These are phyloP conservation scores for Hortiboletus flavorubellus DNA, from an alignment of 768 basidiomycete species.

Conservation along the genomic window DNA sequence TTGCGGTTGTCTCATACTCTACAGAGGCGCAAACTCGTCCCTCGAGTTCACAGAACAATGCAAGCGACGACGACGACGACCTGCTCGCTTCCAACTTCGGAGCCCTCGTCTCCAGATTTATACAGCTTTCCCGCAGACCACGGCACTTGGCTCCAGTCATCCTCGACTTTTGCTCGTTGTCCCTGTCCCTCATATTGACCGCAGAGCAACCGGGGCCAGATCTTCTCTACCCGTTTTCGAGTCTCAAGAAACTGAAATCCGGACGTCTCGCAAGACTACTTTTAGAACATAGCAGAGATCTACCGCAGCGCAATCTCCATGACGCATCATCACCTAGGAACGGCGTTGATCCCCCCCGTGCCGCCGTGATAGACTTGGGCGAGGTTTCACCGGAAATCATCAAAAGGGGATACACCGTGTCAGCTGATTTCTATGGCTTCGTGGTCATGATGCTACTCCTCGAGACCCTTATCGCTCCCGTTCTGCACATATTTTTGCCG, in stretches of 20 bases:
- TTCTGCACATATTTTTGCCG: not conserved
- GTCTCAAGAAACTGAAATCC: conserved; percentile 5
- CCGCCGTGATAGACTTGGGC: not conserved
- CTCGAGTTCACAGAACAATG: not conserved
- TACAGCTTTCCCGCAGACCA: not conserved
- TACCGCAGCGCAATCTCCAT: not conserved
- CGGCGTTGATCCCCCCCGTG: not conserved
- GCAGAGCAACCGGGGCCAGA: not conserved
- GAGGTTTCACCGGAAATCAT: not conserved
- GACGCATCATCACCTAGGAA: not conserved
- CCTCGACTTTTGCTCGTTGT: conserved; percentile 2
- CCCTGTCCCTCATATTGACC: not conserved
- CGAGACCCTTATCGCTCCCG: not conserved
- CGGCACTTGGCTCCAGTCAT: not conserved
- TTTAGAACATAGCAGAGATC: not conserved
- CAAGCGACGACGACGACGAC: not conserved
- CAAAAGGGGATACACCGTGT: not conserved
- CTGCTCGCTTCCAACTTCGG: not conserved
- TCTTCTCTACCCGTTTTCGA: conserved; percentile 5
- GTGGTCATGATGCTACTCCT: not conserved
- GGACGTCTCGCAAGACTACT: conserved; percentile 6
- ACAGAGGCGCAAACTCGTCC: not conserved
- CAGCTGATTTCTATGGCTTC: not conserved
- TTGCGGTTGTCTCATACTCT: not conserved
- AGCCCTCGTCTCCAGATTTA: not conserved